Base-by-base conservation (phyloP, 2,329 filamentous ascomycete species). In the Ceratocystis destructans region DNA sequence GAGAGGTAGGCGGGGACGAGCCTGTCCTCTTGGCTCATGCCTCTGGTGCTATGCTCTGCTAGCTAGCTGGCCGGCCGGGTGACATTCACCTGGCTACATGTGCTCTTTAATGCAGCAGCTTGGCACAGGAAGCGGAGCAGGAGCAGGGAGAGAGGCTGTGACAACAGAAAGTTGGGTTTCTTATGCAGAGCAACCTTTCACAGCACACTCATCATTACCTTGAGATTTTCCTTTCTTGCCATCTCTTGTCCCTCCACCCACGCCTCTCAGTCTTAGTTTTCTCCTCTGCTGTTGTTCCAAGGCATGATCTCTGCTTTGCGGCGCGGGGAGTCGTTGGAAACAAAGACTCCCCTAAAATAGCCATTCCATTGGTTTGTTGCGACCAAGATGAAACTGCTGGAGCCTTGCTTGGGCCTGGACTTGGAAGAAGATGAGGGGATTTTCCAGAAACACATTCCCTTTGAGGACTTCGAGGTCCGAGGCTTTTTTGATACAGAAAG, bases 371-470 rank as follows among this genome's bases (percentile, higher is more conserved):
- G 6, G 25, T n/a, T 33, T 57, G 55, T 59, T 59, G 55, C 25
- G 55, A 59, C 55, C 55, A 59, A 59, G 55, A 59, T 59, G 55
- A 59, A 59, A 59, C 55, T 53, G 55, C 28, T 37, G 53, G 33
- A 59, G 33, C 28, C 22, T 22, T 22, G n/a, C 22, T 1, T 22
- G 22, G 46, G n/a, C 31, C 6, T 8, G 55, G 28, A 25, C 48
- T 53, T 53, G 22, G 8, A 53, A 10, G 22, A 53, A 10, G 22
- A 53, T 22, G 22, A 53, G 15, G 48, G 15, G 15, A 25, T 22
- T 12, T 20, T 22, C 17, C 17, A 22, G 20, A 2, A 22, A 48
- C 46, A 48, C 20, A 48, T 48, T 48, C 20, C 46, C 46, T n/a
- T 10, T 48, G 17, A 1, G 45, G 15, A 48, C 17, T 20, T 20